These are phyloP conservation scores for Isabelozyma rhagii DNA, from an alignment of 805 yeast species.

Conservation along the genomic window DNA sequence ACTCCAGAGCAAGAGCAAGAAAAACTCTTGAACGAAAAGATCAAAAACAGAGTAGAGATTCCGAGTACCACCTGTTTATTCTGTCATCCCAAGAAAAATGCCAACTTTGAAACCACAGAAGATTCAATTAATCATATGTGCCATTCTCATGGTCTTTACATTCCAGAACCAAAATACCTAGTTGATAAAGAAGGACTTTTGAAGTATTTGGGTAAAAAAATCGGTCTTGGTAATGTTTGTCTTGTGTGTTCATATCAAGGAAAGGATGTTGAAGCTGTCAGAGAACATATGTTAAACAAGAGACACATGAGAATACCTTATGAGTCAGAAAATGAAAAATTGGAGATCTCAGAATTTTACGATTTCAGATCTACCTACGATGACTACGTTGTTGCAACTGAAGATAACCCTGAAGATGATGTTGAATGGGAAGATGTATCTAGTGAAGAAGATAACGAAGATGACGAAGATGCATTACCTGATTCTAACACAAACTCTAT, in stretches of 20 bases:
- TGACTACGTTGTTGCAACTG: constrained; percentile 10
- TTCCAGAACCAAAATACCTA: constrained; percentile 78
- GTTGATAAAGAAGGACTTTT: constrained; percentile 69
- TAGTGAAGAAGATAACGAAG: constrained; percentile 16
- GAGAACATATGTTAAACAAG: constrained; percentile 84
- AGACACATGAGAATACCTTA: constrained; percentile 89
- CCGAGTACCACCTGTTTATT: constrained; percentile 51
- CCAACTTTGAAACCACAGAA: constrained; percentile 35
- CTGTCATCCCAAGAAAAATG: constrained; percentile 37
- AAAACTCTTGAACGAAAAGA: constrained; percentile 41
- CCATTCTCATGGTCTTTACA: constrained; percentile 73
- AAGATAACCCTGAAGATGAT: constrained; percentile 11
- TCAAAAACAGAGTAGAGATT: constrained; percentile 44
- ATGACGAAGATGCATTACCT: constrained; percentile 27
- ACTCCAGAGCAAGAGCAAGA: constrained; percentile 33
- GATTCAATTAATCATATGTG: constrained; percentile 69
- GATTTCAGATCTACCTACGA: constrained; percentile 72
- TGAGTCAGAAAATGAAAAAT: constrained; percentile 74
- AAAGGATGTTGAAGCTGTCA: constrained; percentile 75
- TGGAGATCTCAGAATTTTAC: constrained; percentile 75
- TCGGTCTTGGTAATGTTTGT: constrained; percentile 82
- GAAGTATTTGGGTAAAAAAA: constrained; percentile 71
- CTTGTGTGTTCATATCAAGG: constrained; percentile 82
- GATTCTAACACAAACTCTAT: constrained; percentile 24
- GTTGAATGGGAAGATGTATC: constrained; percentile 44